Conservation (phyloP, 495 filamentous ascomycete species). For the Penicillium dipodomyicola region DNA sequence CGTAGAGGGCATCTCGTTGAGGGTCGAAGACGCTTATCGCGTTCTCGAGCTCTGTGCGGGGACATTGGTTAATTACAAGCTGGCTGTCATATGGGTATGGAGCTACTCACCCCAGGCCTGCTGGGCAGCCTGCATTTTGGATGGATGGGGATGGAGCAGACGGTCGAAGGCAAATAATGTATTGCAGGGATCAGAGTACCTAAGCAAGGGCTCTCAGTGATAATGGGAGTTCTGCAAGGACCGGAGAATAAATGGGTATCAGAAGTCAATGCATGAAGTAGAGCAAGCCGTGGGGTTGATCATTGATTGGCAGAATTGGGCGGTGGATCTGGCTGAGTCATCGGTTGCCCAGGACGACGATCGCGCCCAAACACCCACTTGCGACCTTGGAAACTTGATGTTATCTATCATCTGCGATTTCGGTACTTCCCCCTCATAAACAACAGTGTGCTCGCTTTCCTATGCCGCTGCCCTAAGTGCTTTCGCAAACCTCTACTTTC, state of each 20-base stretch:
- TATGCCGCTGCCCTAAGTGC: conserved; percentile 27
- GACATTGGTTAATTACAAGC: conserved; percentile 13
- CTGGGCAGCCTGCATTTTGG: conserved; percentile 53
- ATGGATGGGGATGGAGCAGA: background rate
- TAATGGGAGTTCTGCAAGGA: conserved; percentile 19
- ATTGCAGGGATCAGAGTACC: background rate
- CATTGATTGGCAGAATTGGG: conserved; percentile 28
- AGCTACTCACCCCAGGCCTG: conserved; percentile 57
- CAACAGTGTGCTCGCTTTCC: conserved; percentile 18
- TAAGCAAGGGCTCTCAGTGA: background rate
- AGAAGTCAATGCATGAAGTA: conserved; percentile 11
- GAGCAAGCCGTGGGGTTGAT: conserved; percentile 18
- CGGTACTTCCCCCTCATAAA: conserved; percentile 30
- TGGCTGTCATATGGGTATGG: conserved; percentile 2
- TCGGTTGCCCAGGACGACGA: conserved; percentile 38
- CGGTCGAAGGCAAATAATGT: background rate
- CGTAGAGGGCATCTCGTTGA: conserved; percentile 85
- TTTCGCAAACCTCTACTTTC: conserved; percentile 22
- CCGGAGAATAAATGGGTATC: conserved; percentile 11
- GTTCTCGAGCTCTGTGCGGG: conserved; percentile 79
- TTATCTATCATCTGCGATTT: conserved; percentile 29
- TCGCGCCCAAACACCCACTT: conserved; percentile 31
- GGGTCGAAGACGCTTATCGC: conserved; percentile 78
- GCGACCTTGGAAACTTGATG: conserved; percentile 20
- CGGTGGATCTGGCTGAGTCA: conserved; percentile 32